Conservation (phyloP, 805 yeast species). For the Wickerhamiella slavikovae region DNA sequence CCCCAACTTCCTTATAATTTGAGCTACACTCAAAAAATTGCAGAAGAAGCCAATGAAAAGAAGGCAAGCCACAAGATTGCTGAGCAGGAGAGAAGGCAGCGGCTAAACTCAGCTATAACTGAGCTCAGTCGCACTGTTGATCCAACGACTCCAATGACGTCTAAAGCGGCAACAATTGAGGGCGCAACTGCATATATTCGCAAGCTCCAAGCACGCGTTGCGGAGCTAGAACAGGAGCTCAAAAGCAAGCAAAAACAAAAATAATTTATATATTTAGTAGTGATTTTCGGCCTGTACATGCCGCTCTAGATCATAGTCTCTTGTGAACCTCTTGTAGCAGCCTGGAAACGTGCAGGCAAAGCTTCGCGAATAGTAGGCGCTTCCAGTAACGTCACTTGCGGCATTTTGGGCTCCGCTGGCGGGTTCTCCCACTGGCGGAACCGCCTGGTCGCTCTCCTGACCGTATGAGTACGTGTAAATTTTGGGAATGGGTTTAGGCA, state of each 20-base stretch:
- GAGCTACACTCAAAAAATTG: too few relatives aligned
- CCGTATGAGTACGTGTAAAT: too few relatives aligned
- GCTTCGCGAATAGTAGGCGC: too few relatives aligned
- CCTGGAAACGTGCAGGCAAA: conserved; percentile 38
- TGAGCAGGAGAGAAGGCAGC: conserved; percentile 86
- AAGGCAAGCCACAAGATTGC: conserved; percentile 74
- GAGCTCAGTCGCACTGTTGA: conserved; percentile 57
- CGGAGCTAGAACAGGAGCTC: conserved; percentile 15
- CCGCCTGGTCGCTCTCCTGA: too few relatives aligned
- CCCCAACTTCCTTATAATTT: too few relatives aligned
- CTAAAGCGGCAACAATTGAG: conserved; percentile 92
- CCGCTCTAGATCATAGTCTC: conserved; percentile 21
- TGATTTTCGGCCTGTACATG: conserved; percentile 14
- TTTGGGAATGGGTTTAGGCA: too few relatives aligned
- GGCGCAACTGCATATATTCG: conserved; percentile 56
- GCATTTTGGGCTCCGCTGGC: too few relatives aligned
- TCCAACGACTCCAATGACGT: conserved; percentile 33
- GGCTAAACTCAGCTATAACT: conserved; percentile 73
- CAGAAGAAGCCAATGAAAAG: conserved; percentile 24
- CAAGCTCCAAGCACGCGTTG: conserved; percentile 17
- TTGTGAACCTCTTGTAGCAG: conserved; percentile 31
- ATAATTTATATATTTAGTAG: too few relatives aligned
- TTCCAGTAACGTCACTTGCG: too few relatives aligned
- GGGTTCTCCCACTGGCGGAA: too few relatives aligned
- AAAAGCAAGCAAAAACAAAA: too few relatives aligned